phyloP scores from a whole-genome alignment of 805 yeast genomes.

The Wickerhamomyces kurtzmanii region DNA sequence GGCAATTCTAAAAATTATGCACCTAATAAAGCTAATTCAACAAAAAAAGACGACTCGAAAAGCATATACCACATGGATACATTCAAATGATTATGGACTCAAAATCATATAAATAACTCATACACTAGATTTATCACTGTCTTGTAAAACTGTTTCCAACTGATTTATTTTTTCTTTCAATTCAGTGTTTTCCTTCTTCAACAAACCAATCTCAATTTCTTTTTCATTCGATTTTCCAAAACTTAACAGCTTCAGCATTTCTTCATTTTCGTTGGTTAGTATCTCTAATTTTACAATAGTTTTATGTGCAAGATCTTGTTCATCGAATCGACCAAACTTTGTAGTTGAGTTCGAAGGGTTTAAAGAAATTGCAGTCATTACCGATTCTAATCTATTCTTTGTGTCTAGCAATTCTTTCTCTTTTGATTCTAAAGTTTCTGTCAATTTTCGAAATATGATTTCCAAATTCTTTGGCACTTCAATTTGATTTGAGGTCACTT shows the following conservation, averaged over 20 bases:
- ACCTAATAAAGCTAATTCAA: no score
- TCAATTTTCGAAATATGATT: slow-evolving; percentile 37
- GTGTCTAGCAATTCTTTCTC: slow-evolving; percentile 49
- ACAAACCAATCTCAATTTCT: slow-evolving; percentile 55
- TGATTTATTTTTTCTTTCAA: slow-evolving; percentile 26
- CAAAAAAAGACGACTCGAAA: no score
- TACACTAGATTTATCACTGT: no score
- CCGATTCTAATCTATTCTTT: slow-evolving; percentile 51
- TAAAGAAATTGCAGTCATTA: slow-evolving; percentile 44
- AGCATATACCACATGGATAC: no score
- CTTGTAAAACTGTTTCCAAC: no score
- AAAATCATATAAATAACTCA: no score
- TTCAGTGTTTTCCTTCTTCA: slow-evolving; percentile 40
- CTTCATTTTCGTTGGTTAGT: slow-evolving; percentile 61
- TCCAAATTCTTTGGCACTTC: slow-evolving; percentile 33
- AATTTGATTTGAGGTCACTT: slow-evolving; percentile 8
- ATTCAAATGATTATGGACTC: no score
- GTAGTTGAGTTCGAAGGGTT: slow-evolving; percentile 38
- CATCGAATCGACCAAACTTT: slow-evolving; percentile 56
- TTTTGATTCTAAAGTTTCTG: slow-evolving; percentile 35
- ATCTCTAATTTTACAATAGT: slow-evolving; percentile 51
- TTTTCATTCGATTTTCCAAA: slow-evolving; percentile 69
- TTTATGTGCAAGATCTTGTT: slow-evolving; percentile 66
- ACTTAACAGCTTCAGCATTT: slow-evolving; percentile 58
- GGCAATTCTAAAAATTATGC: no score